phyloP scores from a whole-genome alignment of 208 protist genomes.

The Borovskyia barvae region DNA sequence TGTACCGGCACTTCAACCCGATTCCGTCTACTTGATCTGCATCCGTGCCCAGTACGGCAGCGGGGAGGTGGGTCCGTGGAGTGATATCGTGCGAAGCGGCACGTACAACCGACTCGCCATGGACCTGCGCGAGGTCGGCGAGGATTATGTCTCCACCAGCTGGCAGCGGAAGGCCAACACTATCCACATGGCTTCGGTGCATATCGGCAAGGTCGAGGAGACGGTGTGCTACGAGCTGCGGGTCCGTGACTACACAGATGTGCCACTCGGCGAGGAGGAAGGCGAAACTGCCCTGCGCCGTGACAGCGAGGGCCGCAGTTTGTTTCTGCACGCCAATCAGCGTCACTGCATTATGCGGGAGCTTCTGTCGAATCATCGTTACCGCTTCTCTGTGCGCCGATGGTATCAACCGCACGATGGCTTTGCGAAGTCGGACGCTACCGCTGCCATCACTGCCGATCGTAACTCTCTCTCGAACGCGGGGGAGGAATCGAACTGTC shows the following conservation, averaged over 20 bases:
- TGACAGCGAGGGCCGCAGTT: constrained; percentile 16
- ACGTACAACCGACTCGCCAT: constrained; percentile 76
- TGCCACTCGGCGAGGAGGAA: constrained; percentile 51
- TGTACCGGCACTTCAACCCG: constrained; percentile 50
- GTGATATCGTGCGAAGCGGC: constrained; percentile 46
- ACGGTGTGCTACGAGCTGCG: constrained; percentile 78
- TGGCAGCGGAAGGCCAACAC: constrained; percentile 79
- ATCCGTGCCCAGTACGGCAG: constrained; percentile 78
- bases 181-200: constrained; percentile 44
- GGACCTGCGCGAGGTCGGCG: constrained; percentile 63
- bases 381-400: constrained; percentile 77
- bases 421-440: constrained; percentile 21
- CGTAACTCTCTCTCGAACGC: constrained; percentile 1
- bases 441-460: background rate
- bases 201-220: constrained; percentile 69
- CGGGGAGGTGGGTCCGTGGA: constrained; percentile 68
- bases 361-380: constrained; percentile 75
- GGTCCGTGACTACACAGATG: constrained; percentile 70
- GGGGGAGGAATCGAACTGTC: background rate
- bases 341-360: constrained; percentile 55
- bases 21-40: constrained; percentile 65
- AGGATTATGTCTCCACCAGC: constrained; percentile 73
- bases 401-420: constrained; percentile 78
- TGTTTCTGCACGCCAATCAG: constrained; percentile 54
- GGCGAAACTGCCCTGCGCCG: constrained; percentile 8